Evolutionary conservation across 495 filamentous ascomycete genomes (phyloP), one percentile per base, ranked within the genome.

Genomic region (Terfezia claveryi): DNA sequence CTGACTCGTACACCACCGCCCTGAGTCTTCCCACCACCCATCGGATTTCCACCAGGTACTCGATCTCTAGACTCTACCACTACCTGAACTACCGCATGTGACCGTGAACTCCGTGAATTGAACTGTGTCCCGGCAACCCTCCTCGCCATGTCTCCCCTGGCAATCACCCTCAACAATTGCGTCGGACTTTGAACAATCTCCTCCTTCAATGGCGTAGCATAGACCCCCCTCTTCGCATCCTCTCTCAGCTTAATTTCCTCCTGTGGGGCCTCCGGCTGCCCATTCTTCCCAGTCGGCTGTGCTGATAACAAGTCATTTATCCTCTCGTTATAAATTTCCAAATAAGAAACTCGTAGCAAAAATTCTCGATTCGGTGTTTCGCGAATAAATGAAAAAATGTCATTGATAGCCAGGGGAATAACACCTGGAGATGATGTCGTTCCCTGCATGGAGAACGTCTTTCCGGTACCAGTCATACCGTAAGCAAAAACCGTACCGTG

Each of bases 401-500:
- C 91, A 51, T 88, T 95, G 61, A 98, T 95, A 54, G 91, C 91
- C 23, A 98, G 73, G 10, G 91, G 91, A 51, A 98, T 98, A 36
- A 98, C 91, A 67, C 91, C 91, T 2, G 91, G 91, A n/a, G 83
- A 92, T 5, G 83, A 86, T 51, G 91, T 87, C 23, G 91, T 98
- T 56, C 91, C 91, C 68, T 98, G 91, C 91, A 98, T 98, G 50
- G 88, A 94, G 61, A 95, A 98, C 10, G 91, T 98, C 68, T 98
- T 98, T 49, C 91, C 91, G 2, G 91, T 98, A 44, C 91, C 91
- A 23, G 91, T 98, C 92, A 96, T 95, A 63, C 91, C 91, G 68
- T 98, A 98, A 17, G 91, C 91, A 63, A 98, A 98, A 14, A 98
- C 91, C 1, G 91, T 98, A 55, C 88, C 91, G 65, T 96, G 89